These are phyloP conservation scores for Nemania sp. DNA, from an alignment of 2,329 filamentous ascomycete genomes.

Conservation along the genomic window DNA sequence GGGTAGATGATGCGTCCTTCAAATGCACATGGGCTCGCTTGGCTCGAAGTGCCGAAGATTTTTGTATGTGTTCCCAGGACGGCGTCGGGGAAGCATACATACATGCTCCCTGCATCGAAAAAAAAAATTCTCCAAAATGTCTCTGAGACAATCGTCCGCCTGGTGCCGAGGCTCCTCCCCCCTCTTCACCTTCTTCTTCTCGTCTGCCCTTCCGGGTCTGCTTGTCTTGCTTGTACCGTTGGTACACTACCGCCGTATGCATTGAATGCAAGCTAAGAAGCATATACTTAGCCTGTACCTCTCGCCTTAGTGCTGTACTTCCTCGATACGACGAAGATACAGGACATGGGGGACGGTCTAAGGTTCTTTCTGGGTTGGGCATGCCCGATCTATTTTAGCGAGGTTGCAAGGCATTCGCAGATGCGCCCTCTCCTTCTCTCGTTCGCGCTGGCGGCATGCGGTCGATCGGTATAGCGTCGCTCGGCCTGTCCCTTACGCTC, in stretches of 20 bases:
- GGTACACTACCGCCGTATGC: not conserved
- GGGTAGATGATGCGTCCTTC: not conserved
- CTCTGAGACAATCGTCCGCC: slow-evolving; percentile 9
- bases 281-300: slow-evolving; percentile 18
- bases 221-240: slow-evolving; percentile 7
- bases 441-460: slow-evolving; percentile 3
- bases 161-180: not conserved
- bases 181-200: not conserved
- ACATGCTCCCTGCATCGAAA: slow-evolving; percentile 20
- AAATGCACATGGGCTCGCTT: slow-evolving; percentile 1
- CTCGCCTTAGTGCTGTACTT: slow-evolving; percentile 21
- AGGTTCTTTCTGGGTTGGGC: slow-evolving; percentile 11
- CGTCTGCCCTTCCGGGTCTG: not conserved
- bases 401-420: slow-evolving; percentile 31
- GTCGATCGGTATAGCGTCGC: slow-evolving; percentile 23
- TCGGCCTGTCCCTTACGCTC: slow-evolving; percentile 8
- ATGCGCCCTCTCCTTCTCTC: slow-evolving; percentile 18
- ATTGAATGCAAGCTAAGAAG: slow-evolving; percentile 7
- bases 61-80: slow-evolving; percentile 9
- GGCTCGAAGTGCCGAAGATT: slow-evolving; percentile 7
- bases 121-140: slow-evolving; percentile 28
- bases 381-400: slow-evolving; percentile 30
- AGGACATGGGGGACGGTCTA: slow-evolving; percentile 21
- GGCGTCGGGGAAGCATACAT: slow-evolving; percentile 19
- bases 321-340: slow-evolving; percentile 20